Evolutionary conservation across 352 stramenopile species (phyloP).

Genomic region (Pythium apleroticum): DNA sequence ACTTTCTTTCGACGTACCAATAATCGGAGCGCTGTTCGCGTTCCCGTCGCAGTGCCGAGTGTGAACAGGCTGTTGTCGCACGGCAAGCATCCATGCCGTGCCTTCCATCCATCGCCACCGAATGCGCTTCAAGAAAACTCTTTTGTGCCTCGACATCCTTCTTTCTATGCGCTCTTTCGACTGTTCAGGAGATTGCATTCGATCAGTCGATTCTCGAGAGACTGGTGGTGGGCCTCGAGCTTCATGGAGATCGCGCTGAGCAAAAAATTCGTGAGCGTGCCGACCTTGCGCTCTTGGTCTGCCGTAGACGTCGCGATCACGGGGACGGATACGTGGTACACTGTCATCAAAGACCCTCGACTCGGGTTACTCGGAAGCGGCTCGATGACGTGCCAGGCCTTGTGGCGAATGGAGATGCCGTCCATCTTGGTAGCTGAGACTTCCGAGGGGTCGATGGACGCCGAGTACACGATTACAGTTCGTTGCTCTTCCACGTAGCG

Average conservation of each 20-base stretch:
- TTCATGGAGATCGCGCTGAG: slow-evolving; percentile 6
- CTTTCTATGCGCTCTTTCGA: no score
- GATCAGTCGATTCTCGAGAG: slow-evolving; percentile 20
- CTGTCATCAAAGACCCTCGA: slow-evolving; percentile 1
- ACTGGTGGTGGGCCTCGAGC: slow-evolving; percentile 9
- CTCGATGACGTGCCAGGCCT: slow-evolving; percentile 16
- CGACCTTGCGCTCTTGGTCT: slow-evolving; percentile 12
- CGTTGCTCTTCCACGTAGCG: slow-evolving; percentile 2
- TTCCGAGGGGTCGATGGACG: background rate
- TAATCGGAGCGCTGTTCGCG: no score
- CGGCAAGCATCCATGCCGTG: no score
- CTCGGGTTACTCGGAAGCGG: background rate
- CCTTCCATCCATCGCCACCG: no score
- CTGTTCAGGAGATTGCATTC: background rate
- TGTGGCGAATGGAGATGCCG: slow-evolving; percentile 14
- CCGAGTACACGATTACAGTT: slow-evolving; percentile 3
- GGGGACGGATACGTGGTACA: background rate
- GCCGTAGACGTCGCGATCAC: background rate
- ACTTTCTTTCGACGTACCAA: no score
- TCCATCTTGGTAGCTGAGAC: slow-evolving; percentile 11
- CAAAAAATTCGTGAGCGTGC: slow-evolving; percentile 20
- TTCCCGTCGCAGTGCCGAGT: no score
- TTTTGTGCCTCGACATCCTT: no score
- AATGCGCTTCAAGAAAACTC: no score
- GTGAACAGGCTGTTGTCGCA: no score